phyloP scores from a whole-genome alignment of 1,284 basidiomycete genomes.

The Pseudomicrostroma phylloplanum region DNA sequence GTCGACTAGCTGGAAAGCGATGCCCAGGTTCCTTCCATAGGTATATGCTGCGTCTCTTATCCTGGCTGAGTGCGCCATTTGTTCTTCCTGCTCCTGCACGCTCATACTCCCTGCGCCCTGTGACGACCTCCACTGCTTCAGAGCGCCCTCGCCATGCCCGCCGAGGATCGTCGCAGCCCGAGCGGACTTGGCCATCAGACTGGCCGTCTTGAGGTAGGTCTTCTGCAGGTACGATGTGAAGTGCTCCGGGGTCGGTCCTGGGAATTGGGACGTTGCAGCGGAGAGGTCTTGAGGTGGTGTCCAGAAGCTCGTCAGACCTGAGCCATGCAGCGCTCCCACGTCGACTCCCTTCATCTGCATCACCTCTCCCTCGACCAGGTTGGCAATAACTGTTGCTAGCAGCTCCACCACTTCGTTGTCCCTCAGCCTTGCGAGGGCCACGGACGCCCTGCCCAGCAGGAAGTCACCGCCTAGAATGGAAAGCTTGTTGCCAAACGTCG shows the following conservation, averaged over 20 bases:
- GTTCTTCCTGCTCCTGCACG: not conserved
- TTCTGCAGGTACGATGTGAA: slow-evolving; percentile 87
- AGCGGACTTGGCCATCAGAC: slow-evolving; percentile 87
- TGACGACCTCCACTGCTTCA: not conserved
- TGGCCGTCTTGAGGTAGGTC: slow-evolving; percentile 93
- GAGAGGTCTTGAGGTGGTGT: not conserved
- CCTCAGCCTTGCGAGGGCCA: slow-evolving; percentile 78
- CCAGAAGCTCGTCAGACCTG: slow-evolving; percentile 17
- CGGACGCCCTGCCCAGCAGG: slow-evolving; percentile 81
- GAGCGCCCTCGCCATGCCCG: slow-evolving; percentile 58
- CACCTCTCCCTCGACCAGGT: slow-evolving; percentile 94
- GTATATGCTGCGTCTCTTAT: slow-evolving; percentile 80
- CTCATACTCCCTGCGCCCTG: not conserved
- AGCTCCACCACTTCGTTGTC: slow-evolving; percentile 86
- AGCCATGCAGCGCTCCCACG: slow-evolving; percentile 9
- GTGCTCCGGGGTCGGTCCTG: slow-evolving; percentile 55
- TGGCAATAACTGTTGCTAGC: slow-evolving; percentile 83
- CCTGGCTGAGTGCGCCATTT: not conserved
- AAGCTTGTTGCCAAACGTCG: slow-evolving; percentile 89
- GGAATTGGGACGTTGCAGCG: not conserved
- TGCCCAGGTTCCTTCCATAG: slow-evolving; percentile 77
- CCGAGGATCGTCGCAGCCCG: slow-evolving; percentile 83
- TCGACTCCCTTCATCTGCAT: slow-evolving; percentile 62
- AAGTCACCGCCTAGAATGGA: slow-evolving; percentile 93
- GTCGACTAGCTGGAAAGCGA: slow-evolving; percentile 70